Evolutionary conservation across 2,329 filamentous ascomycete species (phyloP).

Genomic region (Pseudogymnoascus destructans): DNA sequence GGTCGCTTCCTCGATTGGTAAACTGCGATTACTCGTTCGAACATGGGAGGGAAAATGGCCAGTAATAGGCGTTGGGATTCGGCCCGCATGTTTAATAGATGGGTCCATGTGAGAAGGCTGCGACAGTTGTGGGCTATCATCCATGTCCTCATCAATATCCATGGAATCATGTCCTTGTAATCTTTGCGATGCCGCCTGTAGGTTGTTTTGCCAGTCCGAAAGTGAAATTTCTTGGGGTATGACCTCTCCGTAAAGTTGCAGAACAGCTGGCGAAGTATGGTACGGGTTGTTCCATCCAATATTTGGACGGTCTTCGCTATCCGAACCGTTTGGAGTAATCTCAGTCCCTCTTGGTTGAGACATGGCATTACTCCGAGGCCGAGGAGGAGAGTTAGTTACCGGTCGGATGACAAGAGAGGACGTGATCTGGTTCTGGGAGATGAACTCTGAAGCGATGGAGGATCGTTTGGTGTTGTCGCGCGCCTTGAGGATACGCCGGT

Average conservation of each 20-base stretch:
- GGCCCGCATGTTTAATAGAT: slow-evolving; percentile 20
- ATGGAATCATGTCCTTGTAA: slow-evolving; percentile 17
- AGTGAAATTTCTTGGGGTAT: slow-evolving; percentile 12
- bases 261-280: slow-evolving; percentile 20
- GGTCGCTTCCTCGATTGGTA: slow-evolving; percentile 20
- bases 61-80: slow-evolving; percentile 27
- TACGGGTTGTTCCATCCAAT: slow-evolving; percentile 19
- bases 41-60: slow-evolving; percentile 23
- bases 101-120: slow-evolving; percentile 22
- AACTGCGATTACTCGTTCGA: slow-evolving; percentile 13
- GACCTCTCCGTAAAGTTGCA: slow-evolving; percentile 10
- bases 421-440: slow-evolving; percentile 15
- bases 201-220: slow-evolving; percentile 12
- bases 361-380: slow-evolving; percentile 12
- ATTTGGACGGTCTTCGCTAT: slow-evolving; percentile 20
- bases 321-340: slow-evolving; percentile 24
- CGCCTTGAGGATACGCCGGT: slow-evolving; percentile 15
- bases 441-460: neutral
- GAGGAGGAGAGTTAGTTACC: slow-evolving; percentile 9
- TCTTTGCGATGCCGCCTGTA: slow-evolving; percentile 14
- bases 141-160: slow-evolving; percentile 25
- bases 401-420: slow-evolving; percentile 12
- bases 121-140: slow-evolving; percentile 21
- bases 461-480: slow-evolving; percentile 4
- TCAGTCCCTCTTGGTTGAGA: slow-evolving; percentile 15